Conservation (phyloP, 805 yeast genomes). For the Kodamaea kakaduensis region DNA sequence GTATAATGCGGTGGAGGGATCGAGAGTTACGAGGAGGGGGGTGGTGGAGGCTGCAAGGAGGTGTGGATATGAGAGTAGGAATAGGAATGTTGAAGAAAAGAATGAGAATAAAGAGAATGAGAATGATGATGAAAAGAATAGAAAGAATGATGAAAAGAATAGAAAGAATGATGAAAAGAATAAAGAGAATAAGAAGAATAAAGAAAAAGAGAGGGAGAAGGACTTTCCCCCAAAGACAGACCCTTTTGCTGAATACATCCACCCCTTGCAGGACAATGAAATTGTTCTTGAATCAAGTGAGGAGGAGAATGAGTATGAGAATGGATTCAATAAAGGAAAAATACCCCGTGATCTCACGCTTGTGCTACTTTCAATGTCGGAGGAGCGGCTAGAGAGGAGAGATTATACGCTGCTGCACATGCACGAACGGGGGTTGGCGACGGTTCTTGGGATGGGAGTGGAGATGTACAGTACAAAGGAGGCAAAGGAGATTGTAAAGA, state of each 20-base stretch:
- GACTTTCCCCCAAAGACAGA: too few relatives aligned
- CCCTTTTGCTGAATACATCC: too few relatives aligned
- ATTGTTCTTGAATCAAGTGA: too few relatives aligned
- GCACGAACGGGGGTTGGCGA: slow-evolving; percentile 14
- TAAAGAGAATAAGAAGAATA: neutral
- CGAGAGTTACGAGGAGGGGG: neutral
- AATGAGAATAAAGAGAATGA: neutral
- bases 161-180: neutral
- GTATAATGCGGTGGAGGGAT: slow-evolving; percentile 5
- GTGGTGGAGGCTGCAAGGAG: neutral
- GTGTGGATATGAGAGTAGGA: slow-evolving; percentile 2
- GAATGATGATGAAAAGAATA: neutral
- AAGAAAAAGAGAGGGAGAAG: too few relatives aligned
- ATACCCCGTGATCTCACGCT: neutral
- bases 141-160: neutral
- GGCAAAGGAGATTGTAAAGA: slow-evolving; percentile 10
- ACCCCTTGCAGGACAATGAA: too few relatives aligned
- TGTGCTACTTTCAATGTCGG: slow-evolving; percentile 4
- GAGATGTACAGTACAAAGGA: slow-evolving; percentile 9
- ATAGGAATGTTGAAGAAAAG: neutral
- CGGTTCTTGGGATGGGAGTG: slow-evolving; percentile 6
- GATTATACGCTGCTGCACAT: slow-evolving; percentile 11
- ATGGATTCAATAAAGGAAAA: too few relatives aligned
- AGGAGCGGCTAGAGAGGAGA: slow-evolving; percentile 7
- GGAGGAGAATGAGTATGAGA: too few relatives aligned